Base-by-base conservation (phyloP, 805 yeast species). In the Ogataea haglerorum region DNA sequence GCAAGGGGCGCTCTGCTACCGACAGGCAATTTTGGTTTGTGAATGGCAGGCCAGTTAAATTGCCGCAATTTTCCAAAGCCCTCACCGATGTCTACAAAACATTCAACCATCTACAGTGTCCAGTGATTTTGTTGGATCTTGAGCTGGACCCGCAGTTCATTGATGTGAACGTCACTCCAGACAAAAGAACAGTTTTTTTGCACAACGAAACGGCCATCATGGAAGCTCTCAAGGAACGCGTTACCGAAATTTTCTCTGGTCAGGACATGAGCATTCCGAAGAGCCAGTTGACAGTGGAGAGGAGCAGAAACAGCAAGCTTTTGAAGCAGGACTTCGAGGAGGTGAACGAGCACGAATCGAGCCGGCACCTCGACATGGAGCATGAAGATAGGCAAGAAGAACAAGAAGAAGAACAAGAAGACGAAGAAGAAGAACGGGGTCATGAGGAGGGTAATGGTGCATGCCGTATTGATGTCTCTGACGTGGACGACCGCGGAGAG, bases 141-240 rank as follows among this genome's bases (percentile, higher is more conserved):
- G 53, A 55, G 10, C 56, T 87, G 5, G 70, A 74, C 29, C 69
- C 84, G 0, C 52, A 56, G 18, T 65, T 68, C 27, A 45, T 82
- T n/a, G 99, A 93, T 62, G 71, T 93, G 14, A 93, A 93, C 60
- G 85, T 93, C 1, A 82, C 96, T 0, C 98, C 99, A 0, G 97
- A 93, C 58, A 93, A 93, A 57, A 69, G 91, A 38, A 75, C 79
- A 2, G 70, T 90, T 2, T 56, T 85, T 52, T 56, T 89, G 2
- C 88, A 82, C 43, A 69, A 79, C 46, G 97, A 90, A 58, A 57
- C 61, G 3, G 58, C 64, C n/a, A 57, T 90, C 1, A 49, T 84
- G 4, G 84, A 80, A 24, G 62, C 64, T 1, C 47, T 91, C 5
- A 68, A 77, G 38, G 74, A 68, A n/a, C 58, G 67, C n/a, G 52